These are phyloP conservation scores for Phyllosticta citribraziliensis DNA, from an alignment of 2,329 filamentous ascomycete genomes.

Conservation along the genomic window DNA sequence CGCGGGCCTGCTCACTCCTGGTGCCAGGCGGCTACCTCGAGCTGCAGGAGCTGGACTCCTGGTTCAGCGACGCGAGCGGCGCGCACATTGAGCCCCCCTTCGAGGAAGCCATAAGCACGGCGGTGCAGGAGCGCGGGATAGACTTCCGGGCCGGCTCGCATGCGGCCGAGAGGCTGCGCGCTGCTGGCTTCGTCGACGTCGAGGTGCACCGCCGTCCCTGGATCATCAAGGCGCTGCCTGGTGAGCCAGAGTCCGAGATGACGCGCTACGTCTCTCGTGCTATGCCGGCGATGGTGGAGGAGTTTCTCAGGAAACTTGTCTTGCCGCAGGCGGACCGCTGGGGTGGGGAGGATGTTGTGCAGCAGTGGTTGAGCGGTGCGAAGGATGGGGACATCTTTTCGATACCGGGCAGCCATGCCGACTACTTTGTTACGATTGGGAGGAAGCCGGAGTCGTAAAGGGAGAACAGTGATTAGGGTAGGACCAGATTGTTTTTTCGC, in stretches of 20 bases:
- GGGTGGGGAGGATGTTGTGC: background rate
- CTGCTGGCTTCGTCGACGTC: slow-evolving; percentile 14
- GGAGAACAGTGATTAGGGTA: background rate
- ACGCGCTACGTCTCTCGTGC: background rate
- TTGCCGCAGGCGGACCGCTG: background rate
- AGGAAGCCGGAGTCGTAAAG: background rate
- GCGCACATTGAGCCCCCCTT: slow-evolving; percentile 12
- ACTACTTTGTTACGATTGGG: background rate
- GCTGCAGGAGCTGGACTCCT: slow-evolving; percentile 32
- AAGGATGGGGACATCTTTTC: background rate
- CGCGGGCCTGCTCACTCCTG: slow-evolving; percentile 28
- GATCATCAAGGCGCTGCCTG: background rate
- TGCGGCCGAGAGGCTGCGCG: slow-evolving; percentile 16
- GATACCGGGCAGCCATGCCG: background rate
- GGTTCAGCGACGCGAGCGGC: slow-evolving; percentile 3
- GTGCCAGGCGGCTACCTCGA: slow-evolving; percentile 44
- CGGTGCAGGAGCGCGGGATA: slow-evolving; percentile 1
- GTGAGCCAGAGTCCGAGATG: background rate
- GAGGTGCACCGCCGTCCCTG: slow-evolving; percentile 1
- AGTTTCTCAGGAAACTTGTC: background rate
- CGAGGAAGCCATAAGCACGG: slow-evolving; percentile 3
- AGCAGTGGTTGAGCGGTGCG: background rate
- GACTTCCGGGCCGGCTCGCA: background rate
- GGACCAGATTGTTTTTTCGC: background rate
- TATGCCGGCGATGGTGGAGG: background rate